phyloP scores from a whole-genome alignment of 2,329 filamentous ascomycete species.

The Ophiostoma fasciatum region DNA sequence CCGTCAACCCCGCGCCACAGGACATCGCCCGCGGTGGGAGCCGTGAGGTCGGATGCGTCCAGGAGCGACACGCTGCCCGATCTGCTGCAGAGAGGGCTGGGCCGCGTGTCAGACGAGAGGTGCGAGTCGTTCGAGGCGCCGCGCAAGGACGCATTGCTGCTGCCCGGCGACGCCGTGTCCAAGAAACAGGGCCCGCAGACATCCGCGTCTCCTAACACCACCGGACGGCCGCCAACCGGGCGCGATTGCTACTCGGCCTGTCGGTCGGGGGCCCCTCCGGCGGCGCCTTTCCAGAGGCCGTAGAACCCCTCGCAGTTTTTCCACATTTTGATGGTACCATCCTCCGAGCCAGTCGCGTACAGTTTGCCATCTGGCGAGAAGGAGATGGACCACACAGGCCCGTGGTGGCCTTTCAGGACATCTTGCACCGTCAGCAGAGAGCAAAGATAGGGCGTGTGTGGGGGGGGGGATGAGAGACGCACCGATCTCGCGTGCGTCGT shows the following conservation, averaged over 20 bases:
- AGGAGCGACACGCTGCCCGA: background rate
- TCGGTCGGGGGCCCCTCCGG: constrained; percentile 17
- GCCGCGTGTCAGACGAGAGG: background rate
- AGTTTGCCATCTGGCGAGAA: constrained; percentile 93
- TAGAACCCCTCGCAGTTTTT: constrained; percentile 54
- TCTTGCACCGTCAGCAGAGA: too few species aligned
- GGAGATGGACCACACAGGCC: constrained; percentile 88
- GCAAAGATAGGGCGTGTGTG: too few species aligned
- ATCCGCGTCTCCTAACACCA: background rate
- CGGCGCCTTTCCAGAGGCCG: constrained; percentile 43
- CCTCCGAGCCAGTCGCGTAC: constrained; percentile 91
- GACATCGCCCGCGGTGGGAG: background rate
- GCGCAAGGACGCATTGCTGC: constrained; percentile 4
- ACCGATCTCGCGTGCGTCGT: constrained; percentile 67
- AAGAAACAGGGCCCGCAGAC: background rate
- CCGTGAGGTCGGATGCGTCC: background rate
- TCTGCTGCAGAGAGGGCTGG: constrained; percentile 3
- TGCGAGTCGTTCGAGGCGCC: constrained; percentile 1
- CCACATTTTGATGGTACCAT: constrained; percentile 92
- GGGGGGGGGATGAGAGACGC: constrained; percentile 18
- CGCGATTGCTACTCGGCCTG: constrained; percentile 23
- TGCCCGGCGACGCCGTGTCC: constrained; percentile 1
- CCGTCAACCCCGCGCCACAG: background rate
- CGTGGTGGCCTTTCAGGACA: constrained; percentile 91
- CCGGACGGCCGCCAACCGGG: background rate